These are phyloP conservation scores for Inosperma sp. DNA, from an alignment of 768 basidiomycete genomes.

Conservation along the genomic window DNA sequence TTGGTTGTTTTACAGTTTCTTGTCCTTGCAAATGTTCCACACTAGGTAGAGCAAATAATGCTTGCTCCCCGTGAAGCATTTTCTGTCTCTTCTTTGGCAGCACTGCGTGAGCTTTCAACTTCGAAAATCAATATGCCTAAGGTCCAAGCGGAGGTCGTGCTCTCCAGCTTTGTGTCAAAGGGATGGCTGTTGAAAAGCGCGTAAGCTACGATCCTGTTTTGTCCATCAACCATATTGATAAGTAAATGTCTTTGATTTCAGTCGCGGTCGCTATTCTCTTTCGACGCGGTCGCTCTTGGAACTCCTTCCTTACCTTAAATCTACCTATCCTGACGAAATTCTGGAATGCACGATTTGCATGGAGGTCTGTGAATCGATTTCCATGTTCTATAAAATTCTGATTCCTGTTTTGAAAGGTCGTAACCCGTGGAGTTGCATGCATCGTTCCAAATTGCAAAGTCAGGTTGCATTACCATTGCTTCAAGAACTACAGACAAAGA, in stretches of 20 bases:
- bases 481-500: slow-evolving; percentile 40
- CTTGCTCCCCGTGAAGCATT: slow-evolving; percentile 69
- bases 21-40: neutral
- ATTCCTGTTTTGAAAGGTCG: slow-evolving; percentile 37
- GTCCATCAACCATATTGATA: slow-evolving; percentile 8
- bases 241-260: slow-evolving; percentile 15
- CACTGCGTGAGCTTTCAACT: slow-evolving; percentile 61
- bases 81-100: slow-evolving; percentile 73
- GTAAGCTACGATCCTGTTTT: slow-evolving; percentile 37
- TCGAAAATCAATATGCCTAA: slow-evolving; percentile 68
- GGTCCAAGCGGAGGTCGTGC: slow-evolving; percentile 64
- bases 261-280: slow-evolving; percentile 70
- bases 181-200: slow-evolving; percentile 76
- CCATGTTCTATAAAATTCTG: neutral
- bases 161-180: slow-evolving; percentile 79
- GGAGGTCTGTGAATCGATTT: slow-evolving; percentile 51
- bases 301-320: slow-evolving; percentile 66
- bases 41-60: slow-evolving; percentile 84
- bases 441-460: slow-evolving; percentile 55
- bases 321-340: slow-evolving; percentile 65
- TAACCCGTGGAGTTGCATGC: slow-evolving; percentile 69
- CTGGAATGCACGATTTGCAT: slow-evolving; percentile 71
- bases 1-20: neutral
- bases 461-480: slow-evolving; percentile 64
- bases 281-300: slow-evolving; percentile 73